Conservation (phyloP, 202 grass and related monocot genomes). For the Panicum hallii region DNA sequence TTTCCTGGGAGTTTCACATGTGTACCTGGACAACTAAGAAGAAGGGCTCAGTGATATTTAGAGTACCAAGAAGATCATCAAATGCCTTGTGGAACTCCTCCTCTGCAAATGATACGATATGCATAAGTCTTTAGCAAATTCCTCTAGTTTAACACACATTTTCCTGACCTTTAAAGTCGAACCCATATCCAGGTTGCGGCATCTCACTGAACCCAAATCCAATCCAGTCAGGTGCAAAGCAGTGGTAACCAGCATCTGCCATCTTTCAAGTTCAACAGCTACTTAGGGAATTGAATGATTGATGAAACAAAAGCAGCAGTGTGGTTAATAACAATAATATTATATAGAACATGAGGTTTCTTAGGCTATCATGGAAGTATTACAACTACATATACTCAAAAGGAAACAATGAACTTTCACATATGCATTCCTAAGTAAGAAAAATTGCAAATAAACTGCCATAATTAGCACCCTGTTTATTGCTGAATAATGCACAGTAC, state of each 20-base stretch:
- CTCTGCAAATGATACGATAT: constrained; percentile 61
- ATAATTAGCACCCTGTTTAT: constrained; percentile 5
- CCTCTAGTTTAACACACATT: constrained; percentile 25
- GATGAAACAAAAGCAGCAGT: constrained; percentile 20
- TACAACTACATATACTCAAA: constrained; percentile 7
- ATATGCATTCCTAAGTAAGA: background rate
- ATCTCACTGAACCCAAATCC: constrained; percentile 98
- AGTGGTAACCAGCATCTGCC: constrained; percentile 82
- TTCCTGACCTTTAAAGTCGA: constrained; percentile 78
- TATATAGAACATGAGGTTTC: background rate
- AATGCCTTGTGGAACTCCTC: constrained; percentile 85
- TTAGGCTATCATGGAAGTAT: background rate
- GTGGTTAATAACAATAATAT: constrained; percentile 2
- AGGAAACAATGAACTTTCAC: background rate
- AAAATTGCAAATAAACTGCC: background rate
- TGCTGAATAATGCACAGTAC: background rate
- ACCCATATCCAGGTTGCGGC: constrained; percentile 93
- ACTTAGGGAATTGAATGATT: constrained; percentile 47
- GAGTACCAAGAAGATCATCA: constrained; percentile 76
- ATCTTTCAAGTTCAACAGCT: constrained; percentile 67
- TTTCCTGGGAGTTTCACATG: constrained; percentile 3
- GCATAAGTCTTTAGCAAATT: constrained; percentile 23
- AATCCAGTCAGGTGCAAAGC: constrained; percentile 94
- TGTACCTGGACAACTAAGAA: constrained; percentile 93
- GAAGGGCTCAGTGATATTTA: constrained; percentile 78